Evolutionary conservation across 441 rosid species (phyloP).

Genomic region (Adansonia rubrostipa): DNA sequence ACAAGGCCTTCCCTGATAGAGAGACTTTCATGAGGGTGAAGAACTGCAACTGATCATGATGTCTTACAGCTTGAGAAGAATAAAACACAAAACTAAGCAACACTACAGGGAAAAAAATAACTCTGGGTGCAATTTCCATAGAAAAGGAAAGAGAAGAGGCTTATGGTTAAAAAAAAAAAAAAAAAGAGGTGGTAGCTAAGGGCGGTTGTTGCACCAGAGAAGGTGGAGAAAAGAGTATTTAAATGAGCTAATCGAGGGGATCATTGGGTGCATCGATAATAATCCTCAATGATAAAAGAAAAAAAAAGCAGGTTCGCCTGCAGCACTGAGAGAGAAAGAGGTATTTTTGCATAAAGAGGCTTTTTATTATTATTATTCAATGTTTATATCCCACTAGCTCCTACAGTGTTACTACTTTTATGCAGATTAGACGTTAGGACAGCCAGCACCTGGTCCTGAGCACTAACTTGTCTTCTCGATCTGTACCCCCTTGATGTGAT

Average conservation of each 20-base stretch:
- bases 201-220: conserved; percentile 51
- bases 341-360: conserved; percentile 58
- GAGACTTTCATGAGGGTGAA: conserved; percentile 65
- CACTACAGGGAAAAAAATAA: conserved; percentile 32
- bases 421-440: conserved; percentile 28
- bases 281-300: conserved; percentile 27
- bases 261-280: conserved; percentile 45
- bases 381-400: conserved; percentile 66
- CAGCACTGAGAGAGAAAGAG: conserved; percentile 32
- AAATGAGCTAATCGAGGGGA: conserved; percentile 47
- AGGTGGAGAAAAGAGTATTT: conserved; percentile 46
- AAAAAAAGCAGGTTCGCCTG: conserved; percentile 45
- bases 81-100: conserved; percentile 31
- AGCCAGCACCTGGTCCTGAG: conserved; percentile 38
- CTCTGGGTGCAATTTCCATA: conserved; percentile 41
- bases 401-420: conserved; percentile 27
- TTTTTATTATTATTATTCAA: conserved; percentile 42
- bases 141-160: not conserved
- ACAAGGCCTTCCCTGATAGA: conserved; percentile 57
- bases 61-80: conserved; percentile 30
- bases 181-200: conserved; percentile 18
- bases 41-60: conserved; percentile 57
- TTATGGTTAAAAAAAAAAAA: not conserved
- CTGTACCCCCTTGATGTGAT: conserved; percentile 32
- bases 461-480: conserved; percentile 28